Conservation (phyloP, 83 land plant genomes). For the Larix sibirica region DNA sequence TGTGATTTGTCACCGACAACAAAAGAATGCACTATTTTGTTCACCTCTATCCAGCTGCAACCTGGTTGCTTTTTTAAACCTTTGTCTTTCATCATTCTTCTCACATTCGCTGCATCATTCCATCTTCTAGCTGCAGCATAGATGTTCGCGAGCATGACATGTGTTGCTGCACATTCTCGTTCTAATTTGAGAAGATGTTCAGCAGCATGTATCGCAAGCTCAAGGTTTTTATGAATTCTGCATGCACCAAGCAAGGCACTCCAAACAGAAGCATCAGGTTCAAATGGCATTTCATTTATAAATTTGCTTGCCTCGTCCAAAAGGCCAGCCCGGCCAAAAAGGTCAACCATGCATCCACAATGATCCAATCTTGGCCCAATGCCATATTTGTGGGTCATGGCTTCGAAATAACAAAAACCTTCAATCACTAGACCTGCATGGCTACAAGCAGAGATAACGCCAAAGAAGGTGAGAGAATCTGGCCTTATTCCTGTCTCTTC, state of each 20-base stretch:
- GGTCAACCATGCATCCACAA: conserved; percentile 1
- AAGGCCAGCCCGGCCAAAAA: conserved; percentile 6
- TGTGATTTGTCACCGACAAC: not conserved
- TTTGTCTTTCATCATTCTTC: not conserved
- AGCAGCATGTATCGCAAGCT: not conserved
- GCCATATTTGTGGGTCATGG: not conserved
- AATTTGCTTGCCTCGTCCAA: not conserved
- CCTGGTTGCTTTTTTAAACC: not conserved
- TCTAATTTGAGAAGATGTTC: conserved; percentile 3
- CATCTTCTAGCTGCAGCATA: not conserved
- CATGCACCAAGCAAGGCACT: conserved; percentile 1
- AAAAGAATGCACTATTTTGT: not conserved
- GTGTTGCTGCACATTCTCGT: conserved; percentile 3
- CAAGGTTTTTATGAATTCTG: not conserved
- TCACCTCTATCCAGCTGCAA: conserved; percentile 1
- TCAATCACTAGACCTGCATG: not conserved
- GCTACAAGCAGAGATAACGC: not conserved
- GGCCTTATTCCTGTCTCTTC: conserved; percentile 14
- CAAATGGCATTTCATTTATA: not conserved
- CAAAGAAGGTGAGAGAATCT: conserved; percentile 16
- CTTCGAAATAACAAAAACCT: not conserved
- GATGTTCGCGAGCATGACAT: not conserved
- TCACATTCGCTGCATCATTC: not conserved
- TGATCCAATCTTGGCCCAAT: not conserved
- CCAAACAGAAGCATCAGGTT: conserved; percentile 8